These are phyloP conservation scores for Astraeus odoratus DNA, from an alignment of 768 basidiomycete genomes.

Conservation along the genomic window DNA sequence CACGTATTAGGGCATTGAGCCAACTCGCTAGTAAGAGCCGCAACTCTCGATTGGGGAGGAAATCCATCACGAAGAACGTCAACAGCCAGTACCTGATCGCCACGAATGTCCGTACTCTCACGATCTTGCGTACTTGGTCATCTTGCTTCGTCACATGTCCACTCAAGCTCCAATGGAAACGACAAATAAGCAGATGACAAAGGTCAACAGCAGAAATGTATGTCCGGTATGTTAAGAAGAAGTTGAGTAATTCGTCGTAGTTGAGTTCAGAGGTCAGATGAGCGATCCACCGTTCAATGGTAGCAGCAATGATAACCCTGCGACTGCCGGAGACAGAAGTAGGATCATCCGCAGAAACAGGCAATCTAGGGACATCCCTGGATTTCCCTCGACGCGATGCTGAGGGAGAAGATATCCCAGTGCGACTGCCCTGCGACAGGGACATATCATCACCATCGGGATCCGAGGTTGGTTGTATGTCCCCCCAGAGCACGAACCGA, in stretches of 20 bases:
- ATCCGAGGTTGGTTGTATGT: constrained; percentile 31
- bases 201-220: constrained; percentile 77
- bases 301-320: constrained; percentile 73
- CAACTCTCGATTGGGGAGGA: constrained; percentile 73
- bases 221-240: constrained; percentile 88
- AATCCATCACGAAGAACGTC: constrained; percentile 87
- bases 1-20: constrained; percentile 70
- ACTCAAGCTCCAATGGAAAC: constrained; percentile 83
- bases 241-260: constrained; percentile 82
- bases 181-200: constrained; percentile 72
- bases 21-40: constrained; percentile 67
- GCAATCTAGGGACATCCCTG: constrained; percentile 22
- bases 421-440: constrained; percentile 31
- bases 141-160: constrained; percentile 38
- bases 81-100: constrained; percentile 87
- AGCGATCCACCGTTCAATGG: constrained; percentile 90
- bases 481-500: constrained; percentile 88
- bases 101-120: constrained; percentile 84
- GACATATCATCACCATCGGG: constrained; percentile 33
- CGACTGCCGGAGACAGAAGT: constrained; percentile 19
- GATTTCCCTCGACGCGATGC: constrained; percentile 31
- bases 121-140: constrained; percentile 66
- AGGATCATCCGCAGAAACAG: constrained; percentile 19
- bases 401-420: constrained; percentile 33
- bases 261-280: constrained; percentile 83